Evolutionary conservation across 768 basidiomycete genomes (phyloP), one percentile per base, ranked within the genome.

Genomic region (Favolaschia claudopus): DNA sequence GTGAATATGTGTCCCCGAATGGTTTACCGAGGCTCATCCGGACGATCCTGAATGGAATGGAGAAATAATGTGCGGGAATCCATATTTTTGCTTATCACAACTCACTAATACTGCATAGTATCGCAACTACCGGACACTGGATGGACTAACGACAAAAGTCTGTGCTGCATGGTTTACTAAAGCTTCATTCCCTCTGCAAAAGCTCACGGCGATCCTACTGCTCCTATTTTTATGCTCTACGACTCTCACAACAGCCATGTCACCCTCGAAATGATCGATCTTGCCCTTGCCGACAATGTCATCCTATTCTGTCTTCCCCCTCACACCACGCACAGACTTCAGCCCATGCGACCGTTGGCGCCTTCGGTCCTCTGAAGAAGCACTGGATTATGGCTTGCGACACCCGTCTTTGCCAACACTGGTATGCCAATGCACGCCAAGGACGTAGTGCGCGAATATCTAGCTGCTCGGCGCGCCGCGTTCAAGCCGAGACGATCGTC

Each of bases 201-300:
- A 17, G 69, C 63, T 8, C 64, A 52, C 7, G 71, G 72, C 27
- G 62, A 38, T 1, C 48, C 63, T 1, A 64, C 65, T 28, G 67
- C 71, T 15, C 67, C 63, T 9, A 74, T 77, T 34, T 49, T 82
- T 0, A 74, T 83, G 14, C 73, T 80, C 24, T 72, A 70, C 27
- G 75, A 82, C 72, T 77, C 80, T 0, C 82, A 83, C 67, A 69
- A 67, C 25, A 82, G 78, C 0, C 81, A 83, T 61, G 49, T 57
- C 34, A 71, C 68, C 0, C 28, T 60, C 1, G 32, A 65, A 7
- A 67, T 79, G 37, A 48, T 65, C 14, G 45, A 69, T 20, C 42
- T 70, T n/a, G 78, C 75, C 2, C 20, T 60, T 5, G 39, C 66
- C 32, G 51, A 76, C 46, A 68, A 71, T 37, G 70, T 82, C 32